Conservation (phyloP, 2,329 filamentous ascomycete genomes). For the Camptophora hylomeconis region DNA sequence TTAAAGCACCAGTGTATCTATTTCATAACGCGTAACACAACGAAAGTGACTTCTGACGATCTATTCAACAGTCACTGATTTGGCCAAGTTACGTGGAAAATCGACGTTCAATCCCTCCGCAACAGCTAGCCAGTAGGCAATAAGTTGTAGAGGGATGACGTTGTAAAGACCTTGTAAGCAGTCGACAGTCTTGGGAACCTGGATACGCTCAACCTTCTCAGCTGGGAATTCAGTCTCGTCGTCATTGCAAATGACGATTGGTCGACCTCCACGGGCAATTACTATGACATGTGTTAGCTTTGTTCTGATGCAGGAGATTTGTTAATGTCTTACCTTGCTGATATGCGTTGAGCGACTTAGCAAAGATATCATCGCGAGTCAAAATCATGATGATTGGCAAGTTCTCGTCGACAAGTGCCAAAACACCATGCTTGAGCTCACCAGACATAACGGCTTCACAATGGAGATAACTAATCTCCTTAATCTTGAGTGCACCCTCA, state of each 20-base stretch:
- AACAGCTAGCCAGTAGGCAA: constrained; percentile 97
- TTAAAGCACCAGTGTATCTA: too few relatives aligned
- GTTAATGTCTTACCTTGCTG: constrained; percentile 60
- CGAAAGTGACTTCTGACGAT: too few relatives aligned
- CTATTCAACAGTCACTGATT: constrained; percentile 95
- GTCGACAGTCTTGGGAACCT: constrained; percentile 92
- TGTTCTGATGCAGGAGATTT: constrained; percentile 7
- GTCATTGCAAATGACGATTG: constrained; percentile 96
- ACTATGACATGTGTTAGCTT: constrained; percentile 42
- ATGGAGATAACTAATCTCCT: constrained; percentile 99
- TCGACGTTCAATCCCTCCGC: constrained; percentile 94
- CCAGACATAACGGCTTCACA: constrained; percentile 99
- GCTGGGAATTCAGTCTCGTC: constrained; percentile 77
- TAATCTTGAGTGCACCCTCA: constrained; percentile 96
- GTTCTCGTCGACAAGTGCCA: constrained; percentile 95
- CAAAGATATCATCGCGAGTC: constrained; percentile 89
- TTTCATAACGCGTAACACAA: too few relatives aligned
- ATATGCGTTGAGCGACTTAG: constrained; percentile 98
- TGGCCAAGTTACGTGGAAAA: constrained; percentile 96
- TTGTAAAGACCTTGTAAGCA: constrained; percentile 93
- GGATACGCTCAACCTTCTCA: constrained; percentile 88
- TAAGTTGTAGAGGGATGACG: constrained; percentile 92
- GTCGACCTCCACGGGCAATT: constrained; percentile 86
- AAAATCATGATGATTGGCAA: constrained; percentile 99
- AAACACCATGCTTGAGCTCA: constrained; percentile 96